Conservation (phyloP, 257 asterid genomes). For the Rauvolfia tetraphylla region DNA sequence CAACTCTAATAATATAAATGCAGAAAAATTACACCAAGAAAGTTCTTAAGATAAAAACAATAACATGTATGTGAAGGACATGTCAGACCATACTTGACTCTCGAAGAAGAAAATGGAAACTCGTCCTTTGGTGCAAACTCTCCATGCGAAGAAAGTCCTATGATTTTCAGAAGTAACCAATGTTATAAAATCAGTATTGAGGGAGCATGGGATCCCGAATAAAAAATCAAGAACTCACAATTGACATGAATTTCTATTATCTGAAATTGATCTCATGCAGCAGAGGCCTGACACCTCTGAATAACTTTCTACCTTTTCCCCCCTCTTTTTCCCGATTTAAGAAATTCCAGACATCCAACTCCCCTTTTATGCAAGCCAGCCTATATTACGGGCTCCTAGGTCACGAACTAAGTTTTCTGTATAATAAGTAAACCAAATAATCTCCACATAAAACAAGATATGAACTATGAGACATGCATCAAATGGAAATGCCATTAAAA, state of each 20-base stretch:
- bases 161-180: constrained; percentile 19
- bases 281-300: not conserved
- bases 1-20: constrained; percentile 46
- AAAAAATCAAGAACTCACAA: not conserved
- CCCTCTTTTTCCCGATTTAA: not conserved
- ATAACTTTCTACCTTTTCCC: not conserved
- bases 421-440: constrained; percentile 2
- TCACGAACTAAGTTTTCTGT: not conserved
- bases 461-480: not conserved
- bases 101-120: constrained; percentile 52
- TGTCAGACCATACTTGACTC: constrained; percentile 58
- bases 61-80: constrained; percentile 16
- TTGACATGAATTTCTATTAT: not conserved
- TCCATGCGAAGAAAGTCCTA: constrained; percentile 49
- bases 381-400: not conserved
- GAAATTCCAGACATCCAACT: not conserved
- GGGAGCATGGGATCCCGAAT: not conserved
- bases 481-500: not conserved
- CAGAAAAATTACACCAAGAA: constrained; percentile 23
- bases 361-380: not conserved
- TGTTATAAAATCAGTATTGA: constrained; percentile 3
- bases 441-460: not conserved
- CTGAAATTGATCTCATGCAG: not conserved
- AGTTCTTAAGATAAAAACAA: constrained; percentile 16
- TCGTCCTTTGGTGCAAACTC: constrained; percentile 69